phyloP scores from a whole-genome alignment of 257 asterid species.

The Thymus quinquecostatus region DNA sequence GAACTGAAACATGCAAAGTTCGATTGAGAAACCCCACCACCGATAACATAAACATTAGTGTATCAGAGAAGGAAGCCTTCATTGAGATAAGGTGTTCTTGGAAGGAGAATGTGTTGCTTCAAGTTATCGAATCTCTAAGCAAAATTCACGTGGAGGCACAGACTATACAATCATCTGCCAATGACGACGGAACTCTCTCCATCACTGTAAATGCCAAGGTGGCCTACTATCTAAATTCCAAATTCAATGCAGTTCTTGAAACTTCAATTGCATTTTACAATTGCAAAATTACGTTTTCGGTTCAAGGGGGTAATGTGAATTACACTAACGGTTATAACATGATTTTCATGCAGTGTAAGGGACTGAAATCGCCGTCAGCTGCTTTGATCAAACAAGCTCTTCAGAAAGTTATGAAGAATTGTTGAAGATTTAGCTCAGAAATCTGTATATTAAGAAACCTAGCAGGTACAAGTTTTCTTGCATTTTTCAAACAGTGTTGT shows the following conservation, averaged over 20 bases:
- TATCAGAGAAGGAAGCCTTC: slow-evolving; percentile 54
- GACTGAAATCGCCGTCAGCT: slow-evolving; percentile 59
- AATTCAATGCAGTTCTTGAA: neutral
- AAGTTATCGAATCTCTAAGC: slow-evolving; percentile 58
- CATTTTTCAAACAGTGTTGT: slow-evolving; percentile 28
- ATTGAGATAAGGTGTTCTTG: slow-evolving; percentile 66
- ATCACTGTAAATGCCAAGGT: slow-evolving; percentile 79
- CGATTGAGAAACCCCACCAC: slow-evolving; percentile 41
- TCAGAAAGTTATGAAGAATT: slow-evolving; percentile 52
- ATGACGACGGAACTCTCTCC: slow-evolving; percentile 62
- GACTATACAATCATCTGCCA: slow-evolving; percentile 64
- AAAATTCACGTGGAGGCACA: slow-evolving; percentile 59
- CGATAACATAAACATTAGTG: slow-evolving; percentile 49
- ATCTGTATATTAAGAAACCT: slow-evolving; percentile 13
- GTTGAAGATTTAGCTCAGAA: slow-evolving; percentile 38
- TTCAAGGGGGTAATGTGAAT: neutral
- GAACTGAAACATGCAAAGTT: slow-evolving; percentile 37
- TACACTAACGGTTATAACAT: slow-evolving; percentile 11
- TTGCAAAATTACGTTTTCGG: neutral
- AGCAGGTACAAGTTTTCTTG: neutral
- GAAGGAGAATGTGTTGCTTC: slow-evolving; percentile 57
- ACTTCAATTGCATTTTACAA: neutral
- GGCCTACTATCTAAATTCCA: slow-evolving; percentile 11
- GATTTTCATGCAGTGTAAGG: slow-evolving; percentile 55
- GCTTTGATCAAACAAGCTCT: slow-evolving; percentile 64